Evolutionary conservation across 2,329 filamentous ascomycete genomes (phyloP).

Genomic region (Thelonectria discophora): DNA sequence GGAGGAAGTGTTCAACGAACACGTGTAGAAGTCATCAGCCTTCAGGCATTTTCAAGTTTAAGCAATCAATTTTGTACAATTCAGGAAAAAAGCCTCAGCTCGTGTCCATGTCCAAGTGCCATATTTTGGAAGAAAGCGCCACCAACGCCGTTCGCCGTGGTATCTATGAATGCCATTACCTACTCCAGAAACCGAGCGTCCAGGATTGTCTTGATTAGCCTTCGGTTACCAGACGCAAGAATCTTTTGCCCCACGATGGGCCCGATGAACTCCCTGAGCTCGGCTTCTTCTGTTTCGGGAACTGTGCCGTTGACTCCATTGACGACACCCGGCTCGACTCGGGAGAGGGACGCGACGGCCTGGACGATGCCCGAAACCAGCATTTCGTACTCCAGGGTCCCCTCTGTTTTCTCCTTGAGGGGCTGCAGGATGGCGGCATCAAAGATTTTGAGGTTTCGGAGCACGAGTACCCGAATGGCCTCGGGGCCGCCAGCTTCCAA

Average conservation of each 20-base stretch:
- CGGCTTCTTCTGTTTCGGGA: slow-evolving; percentile 50
- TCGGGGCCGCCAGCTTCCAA: slow-evolving; percentile 76
- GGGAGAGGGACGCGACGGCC: slow-evolving; percentile 57
- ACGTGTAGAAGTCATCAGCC: slow-evolving; percentile 26
- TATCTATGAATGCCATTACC: slow-evolving; percentile 17
- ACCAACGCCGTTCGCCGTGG: slow-evolving; percentile 42
- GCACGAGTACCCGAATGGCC: slow-evolving; percentile 64
- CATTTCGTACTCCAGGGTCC: slow-evolving; percentile 62
- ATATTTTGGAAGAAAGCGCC: slow-evolving; percentile 24
- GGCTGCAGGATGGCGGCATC: slow-evolving; percentile 63
- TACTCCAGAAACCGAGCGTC: slow-evolving; percentile 65
- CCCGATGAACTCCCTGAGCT: slow-evolving; percentile 64
- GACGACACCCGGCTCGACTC: slow-evolving; percentile 45
- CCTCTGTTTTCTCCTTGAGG: slow-evolving; percentile 60
- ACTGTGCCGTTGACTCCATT: slow-evolving; percentile 53
- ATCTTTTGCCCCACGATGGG: slow-evolving; percentile 62
- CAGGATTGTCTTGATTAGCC: slow-evolving; percentile 60
- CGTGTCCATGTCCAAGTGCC: slow-evolving; percentile 1
- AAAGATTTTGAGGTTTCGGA: slow-evolving; percentile 65
- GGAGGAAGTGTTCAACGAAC: slow-evolving; percentile 5
- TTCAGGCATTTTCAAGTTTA: slow-evolving; percentile 17
- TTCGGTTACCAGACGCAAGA: slow-evolving; percentile 55
- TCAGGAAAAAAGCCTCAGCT: slow-evolving; percentile 1
- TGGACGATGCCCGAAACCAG: slow-evolving; percentile 65
- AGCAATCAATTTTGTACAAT: slow-evolving; percentile 27